These are phyloP conservation scores for Debaryomyces sp. DNA, from an alignment of 1,139 yeast species.

Conservation along the genomic window DNA sequence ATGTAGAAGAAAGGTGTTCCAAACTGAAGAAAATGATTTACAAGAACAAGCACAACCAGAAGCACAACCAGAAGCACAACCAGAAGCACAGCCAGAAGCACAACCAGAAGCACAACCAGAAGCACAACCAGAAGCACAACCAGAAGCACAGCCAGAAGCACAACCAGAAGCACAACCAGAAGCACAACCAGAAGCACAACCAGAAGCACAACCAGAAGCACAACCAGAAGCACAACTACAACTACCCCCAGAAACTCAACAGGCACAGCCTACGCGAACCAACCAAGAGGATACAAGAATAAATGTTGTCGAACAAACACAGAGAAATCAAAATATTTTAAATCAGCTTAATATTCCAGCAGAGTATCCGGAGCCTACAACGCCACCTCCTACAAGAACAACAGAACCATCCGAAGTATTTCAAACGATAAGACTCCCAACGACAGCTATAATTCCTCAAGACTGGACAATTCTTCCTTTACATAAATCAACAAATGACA, in stretches of 20 bases:
- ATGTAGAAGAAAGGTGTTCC: conserved; percentile 75
- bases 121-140: conserved; percentile 7
- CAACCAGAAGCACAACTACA: not conserved
- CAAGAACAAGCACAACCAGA: not conserved
- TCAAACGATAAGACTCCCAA: conserved; percentile 27
- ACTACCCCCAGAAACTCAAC: not conserved
- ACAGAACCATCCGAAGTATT: conserved; percentile 11
- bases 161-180: conserved; percentile 7
- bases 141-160: conserved; percentile 5
- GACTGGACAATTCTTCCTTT: conserved; percentile 39
- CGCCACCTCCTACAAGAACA: conserved; percentile 4
- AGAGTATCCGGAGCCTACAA: conserved; percentile 1
- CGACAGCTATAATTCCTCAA: conserved; percentile 34
- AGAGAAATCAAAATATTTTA: not conserved
- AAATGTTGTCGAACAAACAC: not conserved
- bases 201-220: not conserved
- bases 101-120: conserved; percentile 7
- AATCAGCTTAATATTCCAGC: conserved; percentile 9
- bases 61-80: conserved; percentile 7
- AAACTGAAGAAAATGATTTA: conserved; percentile 4
- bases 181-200: conserved; percentile 3
- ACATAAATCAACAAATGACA: conserved; percentile 12
- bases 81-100: conserved; percentile 5
- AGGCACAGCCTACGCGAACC: not conserved
- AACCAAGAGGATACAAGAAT: not conserved